Conservation (phyloP, 495 filamentous ascomycete genomes). For the Aspergillus homomorphus region DNA sequence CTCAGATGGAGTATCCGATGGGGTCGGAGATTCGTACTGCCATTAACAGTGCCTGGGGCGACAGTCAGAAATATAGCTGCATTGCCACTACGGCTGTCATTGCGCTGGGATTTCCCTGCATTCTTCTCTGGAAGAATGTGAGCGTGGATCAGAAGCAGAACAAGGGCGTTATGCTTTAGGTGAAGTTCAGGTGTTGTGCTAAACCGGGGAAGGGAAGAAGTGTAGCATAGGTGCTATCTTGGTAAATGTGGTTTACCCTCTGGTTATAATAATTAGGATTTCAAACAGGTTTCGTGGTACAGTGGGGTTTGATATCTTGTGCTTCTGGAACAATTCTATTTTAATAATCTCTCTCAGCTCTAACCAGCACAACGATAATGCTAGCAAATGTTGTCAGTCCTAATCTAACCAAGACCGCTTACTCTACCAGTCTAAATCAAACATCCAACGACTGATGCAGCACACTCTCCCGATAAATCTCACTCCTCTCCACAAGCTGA, state of each 20-base stretch:
- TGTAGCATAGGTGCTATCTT: no score
- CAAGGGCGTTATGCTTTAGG: conserved; percentile 27
- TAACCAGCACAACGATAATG: no score
- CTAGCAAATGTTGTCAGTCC: no score
- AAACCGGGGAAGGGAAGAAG: no score
- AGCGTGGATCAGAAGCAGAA: conserved; percentile 41
- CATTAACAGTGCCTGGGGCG: conserved; percentile 54
- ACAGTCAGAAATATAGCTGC: conserved; percentile 54
- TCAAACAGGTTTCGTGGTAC: no score
- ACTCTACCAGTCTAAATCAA: no score
- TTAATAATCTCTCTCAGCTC: no score
- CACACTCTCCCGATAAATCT: conserved; percentile 57
- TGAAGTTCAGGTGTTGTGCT: not conserved
- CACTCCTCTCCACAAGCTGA: conserved; percentile 57
- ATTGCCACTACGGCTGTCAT: conserved; percentile 47
- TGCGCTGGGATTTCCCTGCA: conserved; percentile 32
- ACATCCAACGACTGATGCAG: conserved; percentile 29
- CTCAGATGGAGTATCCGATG: conserved; percentile 51
- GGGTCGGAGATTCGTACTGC: conserved; percentile 52
- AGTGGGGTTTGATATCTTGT: no score
- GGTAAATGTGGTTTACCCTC: no score
- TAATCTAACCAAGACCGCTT: no score
- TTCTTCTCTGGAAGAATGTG: conserved; percentile 44
- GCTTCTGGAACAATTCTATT: no score
- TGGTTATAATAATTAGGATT: no score